Conservation (phyloP, 1,284 basidiomycete genomes). For the Boletellus dicymbophilus region DNA sequence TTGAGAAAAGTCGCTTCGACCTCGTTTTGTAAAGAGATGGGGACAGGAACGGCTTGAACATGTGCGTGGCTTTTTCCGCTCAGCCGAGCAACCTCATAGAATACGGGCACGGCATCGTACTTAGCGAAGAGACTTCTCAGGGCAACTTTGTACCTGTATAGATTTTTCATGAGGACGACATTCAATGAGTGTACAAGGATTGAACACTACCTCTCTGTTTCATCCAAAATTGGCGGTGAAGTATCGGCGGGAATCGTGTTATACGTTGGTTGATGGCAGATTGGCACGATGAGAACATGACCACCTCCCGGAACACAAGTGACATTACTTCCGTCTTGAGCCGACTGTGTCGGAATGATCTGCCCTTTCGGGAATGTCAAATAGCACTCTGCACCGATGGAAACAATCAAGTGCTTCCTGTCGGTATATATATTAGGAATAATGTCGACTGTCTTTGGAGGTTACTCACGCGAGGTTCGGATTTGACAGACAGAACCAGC, state of each 20-base stretch:
- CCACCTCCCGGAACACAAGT: slow-evolving; percentile 85
- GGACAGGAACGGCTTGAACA: slow-evolving; percentile 85
- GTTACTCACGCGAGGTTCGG: slow-evolving; percentile 79
- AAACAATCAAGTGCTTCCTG: slow-evolving; percentile 93
- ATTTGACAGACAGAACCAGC: slow-evolving; percentile 97
- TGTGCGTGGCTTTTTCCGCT: slow-evolving; percentile 90
- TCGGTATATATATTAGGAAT: slow-evolving; percentile 8
- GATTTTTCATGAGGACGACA: slow-evolving; percentile 2
- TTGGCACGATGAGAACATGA: slow-evolving; percentile 89
- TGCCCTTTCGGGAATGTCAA: slow-evolving; percentile 93
- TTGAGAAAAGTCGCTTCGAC: slow-evolving; percentile 72
- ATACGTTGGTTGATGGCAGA: slow-evolving; percentile 66
- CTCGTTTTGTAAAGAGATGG: slow-evolving; percentile 55
- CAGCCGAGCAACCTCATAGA: slow-evolving; percentile 88
- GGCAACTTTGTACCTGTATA: slow-evolving; percentile 74
- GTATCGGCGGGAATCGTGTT: slow-evolving; percentile 76
- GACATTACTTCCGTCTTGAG: slow-evolving; percentile 40
- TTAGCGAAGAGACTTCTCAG: slow-evolving; percentile 73
- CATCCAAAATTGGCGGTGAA: slow-evolving; percentile 71
- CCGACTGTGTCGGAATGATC: slow-evolving; percentile 76
- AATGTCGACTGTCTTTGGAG: slow-evolving; percentile 5
- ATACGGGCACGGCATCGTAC: slow-evolving; percentile 68
- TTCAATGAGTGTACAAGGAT: background rate
- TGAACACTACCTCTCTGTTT: slow-evolving; percentile 64
- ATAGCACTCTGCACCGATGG: slow-evolving; percentile 92